Base-by-base conservation (phyloP, 495 filamentous ascomycete genomes). In the Penicillium pulvis region DNA sequence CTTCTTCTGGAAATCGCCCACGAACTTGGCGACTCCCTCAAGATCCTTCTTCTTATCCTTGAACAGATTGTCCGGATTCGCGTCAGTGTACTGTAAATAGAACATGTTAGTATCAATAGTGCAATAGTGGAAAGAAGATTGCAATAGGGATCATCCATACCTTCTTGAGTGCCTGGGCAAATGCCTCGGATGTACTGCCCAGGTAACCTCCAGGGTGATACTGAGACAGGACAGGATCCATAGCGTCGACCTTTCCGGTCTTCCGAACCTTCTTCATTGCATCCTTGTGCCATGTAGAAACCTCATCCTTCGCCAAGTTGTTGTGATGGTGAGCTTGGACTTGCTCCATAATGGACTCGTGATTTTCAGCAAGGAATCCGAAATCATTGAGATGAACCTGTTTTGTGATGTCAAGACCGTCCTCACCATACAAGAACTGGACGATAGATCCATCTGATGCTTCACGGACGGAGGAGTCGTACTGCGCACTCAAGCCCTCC, bases 381-480 rank as follows among this genome's bases (percentile, higher is more conserved):
- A 96, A 97, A 68, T 97, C 87, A 52, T 80, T 86, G 17, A 99
- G 81, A 71, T 97, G 92, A 64, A 91, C 95, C 65, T 95, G 90
- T 74, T 96, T 97, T 9, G 91, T 90, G 54, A 96, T 89, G 70
- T 98, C 94, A 26, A 99, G 74, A 42, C 91, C 93, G 70, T 99
- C 94, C 75, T 99, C 95, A 58, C 94, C 95, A 66, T 96, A 99
- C 49, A 98, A 71, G 79, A 98, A 98, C 65, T 99, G 94, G 9
- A 99, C 80, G 65, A 99, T 81, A 6, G 89, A 89, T 26, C 95
- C 95, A 72, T 98, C 94, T 7, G 92, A 86, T 0, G 75, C 67
- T 66, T 99, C 94, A 55, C 95, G 82, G 19, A 99, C 94, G 20
- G 93, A 93, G 23, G 86, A 90, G 67, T 99, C 95, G 70, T 99